Conservation (phyloP, 1,139 yeast species). For the Saccharomycopsis hybrid region DNA sequence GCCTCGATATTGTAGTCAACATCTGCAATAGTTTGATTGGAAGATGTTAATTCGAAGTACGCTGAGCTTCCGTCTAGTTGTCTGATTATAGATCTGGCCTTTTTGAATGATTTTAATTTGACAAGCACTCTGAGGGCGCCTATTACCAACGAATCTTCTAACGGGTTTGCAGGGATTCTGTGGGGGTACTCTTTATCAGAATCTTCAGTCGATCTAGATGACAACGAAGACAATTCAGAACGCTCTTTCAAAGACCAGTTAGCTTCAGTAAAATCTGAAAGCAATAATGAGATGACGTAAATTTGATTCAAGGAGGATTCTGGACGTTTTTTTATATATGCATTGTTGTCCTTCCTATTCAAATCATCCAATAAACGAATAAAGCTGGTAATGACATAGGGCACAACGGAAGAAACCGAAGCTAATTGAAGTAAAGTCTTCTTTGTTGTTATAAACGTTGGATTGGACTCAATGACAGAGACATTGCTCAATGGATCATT, state of each 20-base stretch:
- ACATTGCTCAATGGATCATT: conserved; percentile 23
- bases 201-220: conserved; percentile 24
- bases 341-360: conserved; percentile 25
- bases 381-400: conserved; percentile 22
- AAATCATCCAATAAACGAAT: conserved; percentile 22
- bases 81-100: conserved; percentile 14
- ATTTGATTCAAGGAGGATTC: conserved; percentile 27
- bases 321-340: conserved; percentile 27
- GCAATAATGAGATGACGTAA: conserved; percentile 27
- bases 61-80: conserved; percentile 19
- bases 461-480: conserved; percentile 27
- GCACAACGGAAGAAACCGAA: conserved; percentile 19
- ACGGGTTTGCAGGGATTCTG: conserved; percentile 24
- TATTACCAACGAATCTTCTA: conserved; percentile 26
- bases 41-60: conserved; percentile 15
- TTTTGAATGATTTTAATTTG: conserved; percentile 22
- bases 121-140: conserved; percentile 25
- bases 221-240: conserved; percentile 22
- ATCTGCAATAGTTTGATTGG: conserved; percentile 29
- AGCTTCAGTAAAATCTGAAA: conserved; percentile 29
- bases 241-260: conserved; percentile 30
- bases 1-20: conserved; percentile 43
- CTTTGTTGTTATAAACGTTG: conserved; percentile 24
- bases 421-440: conserved; percentile 24
- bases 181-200: conserved; percentile 29